Evolutionary conservation across 2,329 filamentous ascomycete species (phyloP).

Genomic region (Neurospora crassa): DNA sequence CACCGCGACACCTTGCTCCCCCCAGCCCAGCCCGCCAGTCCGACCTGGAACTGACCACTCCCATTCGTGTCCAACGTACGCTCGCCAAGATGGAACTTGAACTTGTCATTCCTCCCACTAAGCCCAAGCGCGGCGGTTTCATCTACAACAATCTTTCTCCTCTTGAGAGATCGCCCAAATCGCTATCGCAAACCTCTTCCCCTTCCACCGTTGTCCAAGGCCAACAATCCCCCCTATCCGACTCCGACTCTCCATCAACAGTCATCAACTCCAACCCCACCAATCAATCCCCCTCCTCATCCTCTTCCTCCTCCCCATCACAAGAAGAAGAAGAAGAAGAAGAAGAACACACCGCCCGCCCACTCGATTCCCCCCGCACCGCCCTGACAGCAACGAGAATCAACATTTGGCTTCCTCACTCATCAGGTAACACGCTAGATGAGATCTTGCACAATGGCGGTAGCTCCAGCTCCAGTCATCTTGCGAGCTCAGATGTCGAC

Average conservation of each 20-base stretch:
- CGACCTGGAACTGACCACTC: conserved; percentile 2
- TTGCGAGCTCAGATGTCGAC: background rate
- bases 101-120: background rate
- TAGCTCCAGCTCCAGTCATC: background rate
- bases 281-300: background rate
- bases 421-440: background rate
- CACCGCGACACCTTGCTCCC: background rate
- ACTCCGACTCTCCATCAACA: background rate
- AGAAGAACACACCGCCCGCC: conserved; percentile 16
- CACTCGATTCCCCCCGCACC: background rate
- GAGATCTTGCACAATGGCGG: background rate
- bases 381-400: background rate
- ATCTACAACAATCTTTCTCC: background rate
- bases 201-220: background rate
- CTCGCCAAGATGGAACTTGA: conserved; percentile 1
- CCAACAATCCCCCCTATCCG: background rate
- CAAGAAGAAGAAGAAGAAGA: background rate
- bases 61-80: background rate
- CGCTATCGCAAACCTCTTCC: background rate
- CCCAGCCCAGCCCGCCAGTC: conserved; percentile 1
- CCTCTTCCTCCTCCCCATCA: background rate
- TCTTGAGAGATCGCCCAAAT: background rate
- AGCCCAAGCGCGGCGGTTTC: background rate
- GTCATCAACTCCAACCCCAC: background rate
- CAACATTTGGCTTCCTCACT: background rate